phyloP scores from a whole-genome alignment of 345 rosid species.

The Firmiana major region DNA sequence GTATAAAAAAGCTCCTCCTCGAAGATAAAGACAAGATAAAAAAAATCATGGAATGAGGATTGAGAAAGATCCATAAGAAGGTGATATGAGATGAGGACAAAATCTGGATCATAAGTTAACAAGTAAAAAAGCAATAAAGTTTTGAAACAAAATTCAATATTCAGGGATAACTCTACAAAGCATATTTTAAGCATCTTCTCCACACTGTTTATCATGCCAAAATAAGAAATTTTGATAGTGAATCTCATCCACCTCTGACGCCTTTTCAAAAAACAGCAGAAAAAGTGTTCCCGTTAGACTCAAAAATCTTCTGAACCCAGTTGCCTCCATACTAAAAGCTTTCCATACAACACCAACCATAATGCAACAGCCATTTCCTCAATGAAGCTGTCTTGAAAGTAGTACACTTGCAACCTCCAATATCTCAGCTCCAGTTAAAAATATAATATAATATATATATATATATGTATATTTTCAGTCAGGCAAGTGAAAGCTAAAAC shows the following conservation, averaged over 20 bases:
- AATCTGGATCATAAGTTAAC: neutral
- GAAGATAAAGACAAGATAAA: neutral
- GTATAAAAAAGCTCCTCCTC: neutral
- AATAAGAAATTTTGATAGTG: neutral
- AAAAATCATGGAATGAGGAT: neutral
- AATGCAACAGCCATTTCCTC: neutral
- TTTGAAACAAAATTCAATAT: neutral
- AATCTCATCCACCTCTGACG: neutral
- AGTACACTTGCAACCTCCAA: neutral
- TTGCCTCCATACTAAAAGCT: neutral
- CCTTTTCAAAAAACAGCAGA: neutral
- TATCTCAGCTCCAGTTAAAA: neutral
- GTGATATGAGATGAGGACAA: neutral
- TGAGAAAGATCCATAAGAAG: neutral
- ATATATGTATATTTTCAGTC: neutral
- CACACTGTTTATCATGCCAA: neutral
- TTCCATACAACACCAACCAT: neutral
- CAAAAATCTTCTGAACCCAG: neutral
- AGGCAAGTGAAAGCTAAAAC: neutral
- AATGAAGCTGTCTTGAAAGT: neutral
- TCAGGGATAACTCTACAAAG: neutral
- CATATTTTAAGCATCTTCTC: slow-evolving; percentile 4
- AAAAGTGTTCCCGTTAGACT: neutral
- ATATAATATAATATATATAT: too few relatives aligned
- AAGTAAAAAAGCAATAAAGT: neutral